Base-by-base conservation (phyloP, 139 green algal species). In the Chlamydomonas eustigma region DNA sequence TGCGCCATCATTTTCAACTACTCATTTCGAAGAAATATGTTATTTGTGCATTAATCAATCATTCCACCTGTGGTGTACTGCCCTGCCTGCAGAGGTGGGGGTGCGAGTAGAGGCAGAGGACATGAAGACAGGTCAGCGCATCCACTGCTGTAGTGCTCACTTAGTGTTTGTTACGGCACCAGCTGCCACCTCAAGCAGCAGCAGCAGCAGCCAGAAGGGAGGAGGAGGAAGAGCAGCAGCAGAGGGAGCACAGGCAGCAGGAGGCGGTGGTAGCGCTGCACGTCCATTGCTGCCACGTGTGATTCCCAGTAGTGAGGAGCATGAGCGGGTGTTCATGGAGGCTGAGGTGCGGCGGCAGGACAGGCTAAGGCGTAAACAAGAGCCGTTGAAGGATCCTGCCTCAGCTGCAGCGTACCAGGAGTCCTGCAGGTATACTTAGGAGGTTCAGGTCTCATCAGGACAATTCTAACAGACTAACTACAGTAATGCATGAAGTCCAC, bases 141-240 rank as follows among this genome's bases (percentile, higher is more conserved):
- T 85, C 66, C 90, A 96, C 78, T 95, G 89, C 85, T 96, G 91
- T 82, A 86, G 70, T 22, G 91, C 91, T 3, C 93, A 96, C 77
- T 85, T 96, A 25, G 92, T 89, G 0, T 96, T 95, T 79, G 91
- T 95, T 34, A 28, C 58, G 18, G 8, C 18, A 22, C 25, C 58
- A 8, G 58, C 58, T n/a, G 34, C 58, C 6, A 34, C 25, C 6
- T 37, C 25, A 70, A 70, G 58, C 50, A 63, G 50, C 50, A 63
- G 50, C 50, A 63, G 50, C 50, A 63, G 50, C 50, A 63, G 50
- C n/a, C n/a, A n/a, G n/a, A n/a, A n/a, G n/a, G n/a, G n/a, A n/a
- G n/a, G n/a, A n/a, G n/a, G n/a, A n/a, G n/a, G n/a, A n/a, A n/a
- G n/a, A n/a, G n/a, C n/a, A n/a, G n/a, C n/a, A n/a, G n/a, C n/a